These are phyloP conservation scores for Penicillium ochrochloron DNA, from an alignment of 495 filamentous ascomycete genomes.

Conservation along the genomic window DNA sequence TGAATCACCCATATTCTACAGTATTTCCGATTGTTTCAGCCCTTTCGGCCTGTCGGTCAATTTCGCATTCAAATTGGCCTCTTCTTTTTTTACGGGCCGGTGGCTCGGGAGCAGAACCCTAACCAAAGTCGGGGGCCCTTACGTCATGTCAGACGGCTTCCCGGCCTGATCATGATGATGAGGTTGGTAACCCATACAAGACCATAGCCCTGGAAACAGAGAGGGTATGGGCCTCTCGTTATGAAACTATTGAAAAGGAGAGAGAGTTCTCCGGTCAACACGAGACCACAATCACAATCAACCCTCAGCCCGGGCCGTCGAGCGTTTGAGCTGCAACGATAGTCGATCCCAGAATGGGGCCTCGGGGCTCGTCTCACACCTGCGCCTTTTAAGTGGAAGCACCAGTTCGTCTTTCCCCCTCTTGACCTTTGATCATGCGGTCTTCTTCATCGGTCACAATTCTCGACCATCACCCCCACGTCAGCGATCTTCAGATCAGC, in stretches of 20 bases:
- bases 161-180: slow-evolving; percentile 18
- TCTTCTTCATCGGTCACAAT: slow-evolving; percentile 1
- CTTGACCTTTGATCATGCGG: background rate
- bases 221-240: background rate
- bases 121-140: slow-evolving; percentile 22
- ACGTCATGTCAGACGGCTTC: slow-evolving; percentile 37
- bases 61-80: background rate
- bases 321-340: slow-evolving; percentile 1
- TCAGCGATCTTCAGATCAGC: slow-evolving; percentile 40
- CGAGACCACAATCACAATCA: background rate
- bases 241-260: background rate
- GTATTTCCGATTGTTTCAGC: background rate
- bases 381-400: background rate
- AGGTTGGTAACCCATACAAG: slow-evolving; percentile 19
- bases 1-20: background rate
- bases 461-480: slow-evolving; percentile 27
- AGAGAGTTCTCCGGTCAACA: background rate
- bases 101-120: slow-evolving; percentile 24
- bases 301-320: background rate
- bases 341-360: background rate
- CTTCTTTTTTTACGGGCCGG: slow-evolving; percentile 22
- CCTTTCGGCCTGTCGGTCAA: slow-evolving; percentile 6
- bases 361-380: background rate
- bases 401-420: background rate
- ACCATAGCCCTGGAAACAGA: background rate